Conservation (phyloP, 2,329 filamentous ascomycete species). For the Colletotrichum caudatum region DNA sequence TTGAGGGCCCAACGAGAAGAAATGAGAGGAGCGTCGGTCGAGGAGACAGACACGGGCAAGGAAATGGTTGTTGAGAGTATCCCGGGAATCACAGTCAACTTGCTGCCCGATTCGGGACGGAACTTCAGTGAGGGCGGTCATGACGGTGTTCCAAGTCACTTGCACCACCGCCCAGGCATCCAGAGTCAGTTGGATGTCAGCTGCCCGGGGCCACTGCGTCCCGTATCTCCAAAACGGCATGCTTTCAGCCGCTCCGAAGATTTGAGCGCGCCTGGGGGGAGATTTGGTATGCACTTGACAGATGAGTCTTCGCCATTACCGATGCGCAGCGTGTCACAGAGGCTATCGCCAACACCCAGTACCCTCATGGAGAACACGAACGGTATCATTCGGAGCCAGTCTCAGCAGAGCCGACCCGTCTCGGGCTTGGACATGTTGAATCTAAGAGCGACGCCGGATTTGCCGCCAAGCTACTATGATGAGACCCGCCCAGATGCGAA, state of each 20-base stretch:
- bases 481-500: neutral
- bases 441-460: neutral
- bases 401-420: neutral
- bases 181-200: neutral
- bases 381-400: neutral
- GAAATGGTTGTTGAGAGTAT: neutral
- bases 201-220: neutral
- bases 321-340: neutral
- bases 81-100: neutral
- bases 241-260: too few species aligned
- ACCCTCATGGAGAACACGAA: neutral
- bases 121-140: too few species aligned
- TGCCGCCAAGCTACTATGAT: neutral
- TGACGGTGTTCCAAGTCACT: too few species aligned
- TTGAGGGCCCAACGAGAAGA: neutral
- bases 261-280: too few species aligned
- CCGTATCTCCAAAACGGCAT: too few species aligned
- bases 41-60: constrained; percentile 14
- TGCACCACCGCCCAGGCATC: too few species aligned
- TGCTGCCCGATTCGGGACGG: neutral
- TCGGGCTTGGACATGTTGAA: neutral
- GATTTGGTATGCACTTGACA: too few species aligned
- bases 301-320: neutral
- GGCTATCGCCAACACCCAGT: neutral
- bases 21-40: neutral